These are phyloP conservation scores for Delitschia confertaspora DNA, from an alignment of 495 filamentous ascomycete genomes.

Conservation along the genomic window DNA sequence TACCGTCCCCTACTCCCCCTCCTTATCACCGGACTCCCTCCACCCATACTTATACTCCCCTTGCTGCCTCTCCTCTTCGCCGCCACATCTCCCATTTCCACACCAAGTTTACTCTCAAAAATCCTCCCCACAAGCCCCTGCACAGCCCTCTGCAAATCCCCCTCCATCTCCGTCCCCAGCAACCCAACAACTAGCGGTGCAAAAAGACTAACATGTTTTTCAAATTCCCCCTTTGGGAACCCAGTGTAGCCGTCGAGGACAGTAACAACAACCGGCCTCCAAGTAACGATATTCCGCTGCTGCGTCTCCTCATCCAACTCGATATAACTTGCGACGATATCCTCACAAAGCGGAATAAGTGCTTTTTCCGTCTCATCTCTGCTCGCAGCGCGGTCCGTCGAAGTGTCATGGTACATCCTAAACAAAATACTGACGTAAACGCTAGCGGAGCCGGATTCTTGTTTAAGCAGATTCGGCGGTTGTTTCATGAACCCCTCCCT, in stretches of 20 bases:
- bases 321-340: slow-evolving; percentile 78
- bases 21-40: neutral
- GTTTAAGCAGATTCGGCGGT: slow-evolving; percentile 95
- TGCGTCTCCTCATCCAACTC: slow-evolving; percentile 87
- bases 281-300: slow-evolving; percentile 90
- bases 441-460: slow-evolving; percentile 83
- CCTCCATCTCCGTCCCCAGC: slow-evolving; percentile 68
- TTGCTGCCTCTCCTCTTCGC: neutral
- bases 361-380: slow-evolving; percentile 77
- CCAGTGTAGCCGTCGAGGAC: slow-evolving; percentile 91
- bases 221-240: slow-evolving; percentile 77
- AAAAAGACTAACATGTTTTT: slow-evolving; percentile 67
- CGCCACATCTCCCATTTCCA: slow-evolving; percentile 30
- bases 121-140: slow-evolving; percentile 68
- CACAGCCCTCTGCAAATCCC: slow-evolving; percentile 67
- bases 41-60: neutral
- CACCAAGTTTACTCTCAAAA: slow-evolving; percentile 70
- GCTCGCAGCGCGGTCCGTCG: slow-evolving; percentile 68
- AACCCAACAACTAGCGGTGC: slow-evolving; percentile 80
- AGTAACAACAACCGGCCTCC: slow-evolving; percentile 94
- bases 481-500: slow-evolving; percentile 99
- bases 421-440: slow-evolving; percentile 92
- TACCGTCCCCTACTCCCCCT: no score
- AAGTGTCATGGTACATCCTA: slow-evolving; percentile 90
- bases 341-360: slow-evolving; percentile 86